Evolutionary conservation across 441 rosid species (phyloP).

Genomic region (Gossypium trilobum): DNA sequence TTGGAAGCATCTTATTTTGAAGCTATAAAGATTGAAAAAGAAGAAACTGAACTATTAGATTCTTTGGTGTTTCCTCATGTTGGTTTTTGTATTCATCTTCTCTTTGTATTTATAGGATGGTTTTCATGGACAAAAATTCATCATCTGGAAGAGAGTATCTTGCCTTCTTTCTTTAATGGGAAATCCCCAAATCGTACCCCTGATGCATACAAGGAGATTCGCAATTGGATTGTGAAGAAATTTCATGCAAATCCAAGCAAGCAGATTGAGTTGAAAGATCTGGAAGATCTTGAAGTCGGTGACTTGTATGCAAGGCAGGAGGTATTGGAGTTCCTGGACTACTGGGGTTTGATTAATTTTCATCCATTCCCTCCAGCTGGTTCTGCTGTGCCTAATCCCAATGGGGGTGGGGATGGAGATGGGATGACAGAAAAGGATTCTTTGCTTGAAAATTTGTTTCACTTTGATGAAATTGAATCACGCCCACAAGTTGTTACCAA

Average conservation of each 20-base stretch:
- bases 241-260: conserved; percentile 59
- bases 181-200: conserved; percentile 59
- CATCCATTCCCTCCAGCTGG: conserved; percentile 64
- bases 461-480: conserved; percentile 51
- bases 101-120: conserved; percentile 58
- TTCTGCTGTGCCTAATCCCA: conserved; percentile 27
- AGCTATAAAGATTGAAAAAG: neutral
- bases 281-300: conserved; percentile 71
- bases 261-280: conserved; percentile 59
- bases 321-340: conserved; percentile 85
- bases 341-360: conserved; percentile 95
- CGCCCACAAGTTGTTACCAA: conserved; percentile 36
- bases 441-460: conserved; percentile 60
- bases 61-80: neutral
- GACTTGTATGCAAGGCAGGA: conserved; percentile 67
- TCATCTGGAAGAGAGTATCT: conserved; percentile 62
- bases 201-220: conserved; percentile 62
- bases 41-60: neutral
- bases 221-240: conserved; percentile 73
- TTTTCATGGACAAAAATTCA: conserved; percentile 82
- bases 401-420: conserved; percentile 32
- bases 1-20: neutral
- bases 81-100: neutral
- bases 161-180: conserved; percentile 79
- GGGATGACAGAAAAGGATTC: conserved; percentile 35